Base-by-base conservation (phyloP, 345 rosid species). In the Hypericum androsaemum region DNA sequence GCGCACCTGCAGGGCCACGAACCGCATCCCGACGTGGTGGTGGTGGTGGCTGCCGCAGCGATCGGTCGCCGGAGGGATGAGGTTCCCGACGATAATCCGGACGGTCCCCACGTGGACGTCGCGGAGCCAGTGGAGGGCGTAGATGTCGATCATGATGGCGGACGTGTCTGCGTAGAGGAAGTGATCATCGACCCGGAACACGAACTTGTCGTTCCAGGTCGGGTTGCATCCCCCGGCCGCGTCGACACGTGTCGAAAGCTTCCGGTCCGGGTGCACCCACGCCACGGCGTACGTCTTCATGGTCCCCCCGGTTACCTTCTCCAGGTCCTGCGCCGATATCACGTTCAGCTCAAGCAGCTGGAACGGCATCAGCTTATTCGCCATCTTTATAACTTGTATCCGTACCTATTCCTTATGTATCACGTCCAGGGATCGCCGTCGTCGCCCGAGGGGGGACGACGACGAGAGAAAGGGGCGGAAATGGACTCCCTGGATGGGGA, bases 151-250 rank as follows among this genome's bases (percentile, higher is more conserved):
- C 72, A 81, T 86, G 38, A 90, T 79, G 1, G 92, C 92, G 0
- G 98, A 84, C 35, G 96, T 90, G 48, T 90, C 95, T 6, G 77
- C 70, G n/a, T 59, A 54, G 47, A 90, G 78, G 57, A 87, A 90
- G 41, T 69, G 79, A 13, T 87, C 95, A 47, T 79, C 89, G 12
- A 87, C 95, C 0, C 98, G 89, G 52, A 90, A 87, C 7, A 90
- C 88, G 6, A 87, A 87, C 59, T 90, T 87, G 70, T 90, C 98
- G 41, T 90, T 87, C 98, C 98, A 90, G 0, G 89, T 82, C 11
- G 98, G 98, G 64, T 74, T 84, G 42, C 64, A 59, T 6, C 73
- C 75, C 17, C 96, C 95, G 4, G 56, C 10, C 12, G 73, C 57
- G 42, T 84, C 89, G n/a, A 87, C 78, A 5, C 95, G 76, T 36